Conservation (phyloP, 2,329 filamentous ascomycete genomes). For the Diaporthe sp. region DNA sequence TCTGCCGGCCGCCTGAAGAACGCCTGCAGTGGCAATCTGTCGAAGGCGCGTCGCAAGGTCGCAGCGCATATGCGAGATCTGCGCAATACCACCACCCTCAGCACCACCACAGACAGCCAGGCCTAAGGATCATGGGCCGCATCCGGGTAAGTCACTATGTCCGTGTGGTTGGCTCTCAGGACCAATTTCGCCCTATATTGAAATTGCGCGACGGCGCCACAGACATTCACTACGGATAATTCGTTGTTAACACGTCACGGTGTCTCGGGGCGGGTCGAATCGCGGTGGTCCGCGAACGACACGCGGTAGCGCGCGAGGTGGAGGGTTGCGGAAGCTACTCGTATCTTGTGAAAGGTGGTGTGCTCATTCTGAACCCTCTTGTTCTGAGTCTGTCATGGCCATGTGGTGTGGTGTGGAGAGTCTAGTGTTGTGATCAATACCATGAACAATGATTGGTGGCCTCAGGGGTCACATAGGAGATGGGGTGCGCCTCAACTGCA, state of each 20-base stretch:
- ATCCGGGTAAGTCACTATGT: not conserved
- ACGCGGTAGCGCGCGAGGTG: not conserved
- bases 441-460: conserved; percentile 3
- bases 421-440: conserved; percentile 26
- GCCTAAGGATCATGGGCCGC: not conserved
- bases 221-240: not conserved
- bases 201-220: not conserved
- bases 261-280: conserved; percentile 31
- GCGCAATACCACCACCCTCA: not conserved
- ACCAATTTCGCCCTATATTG: not conserved
- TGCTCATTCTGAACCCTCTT: conserved; percentile 2
- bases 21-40: conserved; percentile 3
- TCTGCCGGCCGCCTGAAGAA: not conserved
- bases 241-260: conserved; percentile 6
- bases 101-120: not conserved
- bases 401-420: conserved; percentile 7
- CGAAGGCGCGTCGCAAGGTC: conserved; percentile 1
- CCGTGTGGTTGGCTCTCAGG: not conserved
- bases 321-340: conserved; percentile 5
- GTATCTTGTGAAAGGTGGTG: conserved; percentile 8
- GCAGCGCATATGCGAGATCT: conserved; percentile 28
- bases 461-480: not conserved
- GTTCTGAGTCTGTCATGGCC: not conserved
- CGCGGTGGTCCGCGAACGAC: conserved; percentile 21
- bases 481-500: conserved; percentile 11